These are phyloP conservation scores for Tylopilus felleus DNA, from an alignment of 768 basidiomycete species.

Conservation along the genomic window DNA sequence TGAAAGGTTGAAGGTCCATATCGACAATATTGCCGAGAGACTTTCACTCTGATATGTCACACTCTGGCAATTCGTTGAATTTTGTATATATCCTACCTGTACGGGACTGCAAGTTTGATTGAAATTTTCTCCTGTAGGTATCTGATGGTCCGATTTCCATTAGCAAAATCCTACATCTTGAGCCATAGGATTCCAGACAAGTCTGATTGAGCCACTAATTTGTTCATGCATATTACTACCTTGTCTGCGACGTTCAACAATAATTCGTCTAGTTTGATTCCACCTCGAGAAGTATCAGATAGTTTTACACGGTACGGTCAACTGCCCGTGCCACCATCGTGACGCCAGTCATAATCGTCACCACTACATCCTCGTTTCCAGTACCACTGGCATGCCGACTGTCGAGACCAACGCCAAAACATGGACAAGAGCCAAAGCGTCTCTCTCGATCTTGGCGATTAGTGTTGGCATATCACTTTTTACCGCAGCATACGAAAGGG, in stretches of 20 bases:
- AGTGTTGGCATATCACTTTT: slow-evolving; percentile 48
- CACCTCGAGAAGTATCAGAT: too few relatives aligned
- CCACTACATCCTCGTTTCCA: not conserved
- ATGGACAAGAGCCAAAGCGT: slow-evolving; percentile 14
- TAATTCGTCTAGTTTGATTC: not conserved
- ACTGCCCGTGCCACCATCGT: not conserved
- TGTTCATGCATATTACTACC: not conserved
- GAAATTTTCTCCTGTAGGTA: too few relatives aligned
- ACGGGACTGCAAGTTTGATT: too few relatives aligned
- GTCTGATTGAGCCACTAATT: not conserved
- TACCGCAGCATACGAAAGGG: slow-evolving; percentile 58
- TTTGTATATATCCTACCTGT: too few relatives aligned
- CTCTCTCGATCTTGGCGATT: slow-evolving; percentile 28
- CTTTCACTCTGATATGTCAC: slow-evolving; percentile 16
- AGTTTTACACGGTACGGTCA: not conserved
- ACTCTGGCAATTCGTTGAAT: not conserved
- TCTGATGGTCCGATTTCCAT: too few relatives aligned
- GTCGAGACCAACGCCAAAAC: slow-evolving; percentile 1
- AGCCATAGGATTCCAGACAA: too few relatives aligned
- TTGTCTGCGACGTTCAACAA: too few relatives aligned
- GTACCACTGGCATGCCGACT: not conserved
- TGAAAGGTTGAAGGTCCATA: slow-evolving; percentile 49
- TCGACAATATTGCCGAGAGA: slow-evolving; percentile 47
- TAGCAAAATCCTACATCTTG: too few relatives aligned
- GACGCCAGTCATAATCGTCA: not conserved